Evolutionary conservation across 345 rosid species (phyloP).

Genomic region (Rhizophora apiculata): DNA sequence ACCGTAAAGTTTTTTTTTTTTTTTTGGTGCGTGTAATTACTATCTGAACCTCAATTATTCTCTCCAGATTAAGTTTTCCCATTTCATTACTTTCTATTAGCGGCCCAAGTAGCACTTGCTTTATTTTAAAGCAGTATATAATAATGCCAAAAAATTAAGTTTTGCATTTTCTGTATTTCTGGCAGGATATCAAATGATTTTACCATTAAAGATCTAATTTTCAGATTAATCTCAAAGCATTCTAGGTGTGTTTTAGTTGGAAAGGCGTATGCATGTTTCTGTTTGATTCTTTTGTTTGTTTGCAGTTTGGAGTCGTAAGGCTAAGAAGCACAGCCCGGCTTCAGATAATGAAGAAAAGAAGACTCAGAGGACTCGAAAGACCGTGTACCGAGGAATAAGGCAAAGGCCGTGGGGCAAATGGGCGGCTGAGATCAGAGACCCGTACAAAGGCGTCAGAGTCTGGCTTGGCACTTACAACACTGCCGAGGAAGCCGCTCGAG

Average conservation of each 20-base stretch:
- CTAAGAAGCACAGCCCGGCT: constrained; percentile 10
- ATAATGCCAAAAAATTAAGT: too few relatives aligned
- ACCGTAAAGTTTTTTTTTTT: neutral
- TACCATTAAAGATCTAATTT: too few relatives aligned
- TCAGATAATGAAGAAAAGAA: constrained; percentile 22
- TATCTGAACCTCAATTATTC: too few relatives aligned
- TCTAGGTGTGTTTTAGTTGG: too few relatives aligned
- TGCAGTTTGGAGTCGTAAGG: constrained; percentile 21
- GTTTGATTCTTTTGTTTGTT: neutral
- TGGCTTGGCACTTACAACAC: constrained; percentile 94
- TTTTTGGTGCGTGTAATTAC: too few relatives aligned
- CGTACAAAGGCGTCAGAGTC: constrained; percentile 70
- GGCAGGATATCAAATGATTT: too few relatives aligned
- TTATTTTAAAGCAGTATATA: too few relatives aligned
- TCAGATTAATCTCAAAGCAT: too few relatives aligned
- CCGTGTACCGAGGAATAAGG: constrained; percentile 79
- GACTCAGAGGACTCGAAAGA: constrained; percentile 56
- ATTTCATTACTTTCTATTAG: too few relatives aligned
- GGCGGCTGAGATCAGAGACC: constrained; percentile 97
- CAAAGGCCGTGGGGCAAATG: constrained; percentile 96
- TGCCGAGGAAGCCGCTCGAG: constrained; percentile 86
- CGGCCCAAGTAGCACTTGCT: too few relatives aligned
- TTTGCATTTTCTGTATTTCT: too few relatives aligned
- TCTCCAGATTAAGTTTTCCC: too few relatives aligned
- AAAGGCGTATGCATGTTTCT: neutral